phyloP scores from a whole-genome alignment of 164 flowering plant genomes.

The Nelumbo lutea region DNA sequence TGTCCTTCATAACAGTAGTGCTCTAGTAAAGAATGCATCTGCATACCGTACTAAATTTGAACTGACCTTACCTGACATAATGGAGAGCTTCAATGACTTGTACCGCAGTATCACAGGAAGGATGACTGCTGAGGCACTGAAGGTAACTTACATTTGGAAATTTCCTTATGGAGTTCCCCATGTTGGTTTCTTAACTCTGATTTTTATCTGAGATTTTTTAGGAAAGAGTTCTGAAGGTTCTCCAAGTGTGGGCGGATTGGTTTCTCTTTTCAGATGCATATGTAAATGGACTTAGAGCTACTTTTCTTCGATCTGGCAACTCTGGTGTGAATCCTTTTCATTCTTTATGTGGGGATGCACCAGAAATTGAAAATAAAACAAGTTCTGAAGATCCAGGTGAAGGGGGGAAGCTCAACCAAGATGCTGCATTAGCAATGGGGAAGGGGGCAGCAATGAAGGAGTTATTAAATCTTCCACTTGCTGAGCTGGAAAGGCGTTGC shows the following conservation, averaged over 20 bases:
- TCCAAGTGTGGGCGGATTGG: slow-evolving; percentile 99
- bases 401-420: slow-evolving; percentile 55
- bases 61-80: slow-evolving; percentile 85
- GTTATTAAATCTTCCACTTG: slow-evolving; percentile 72
- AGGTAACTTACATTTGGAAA: slow-evolving; percentile 37
- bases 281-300: slow-evolving; percentile 92
- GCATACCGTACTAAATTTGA: slow-evolving; percentile 98
- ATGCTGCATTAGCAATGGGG: slow-evolving; percentile 94
- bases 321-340: slow-evolving; percentile 88
- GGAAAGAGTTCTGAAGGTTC: slow-evolving; percentile 96
- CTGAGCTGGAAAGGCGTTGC: slow-evolving; percentile 95
- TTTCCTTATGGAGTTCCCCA: neutral
- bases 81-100: slow-evolving; percentile 98
- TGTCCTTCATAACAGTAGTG: slow-evolving; percentile 96
- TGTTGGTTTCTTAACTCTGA: neutral
- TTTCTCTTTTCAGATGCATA: slow-evolving; percentile 98
- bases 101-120: slow-evolving; percentile 91
- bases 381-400: slow-evolving; percentile 41
- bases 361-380: slow-evolving; percentile 62
- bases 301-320: slow-evolving; percentile 83
- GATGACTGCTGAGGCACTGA: slow-evolving; percentile 97
- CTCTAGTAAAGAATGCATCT: slow-evolving; percentile 98
- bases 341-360: slow-evolving; percentile 89
- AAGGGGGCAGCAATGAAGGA: slow-evolving; percentile 89
- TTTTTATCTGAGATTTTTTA: slow-evolving; percentile 22